A percentile compares a stretch with the other conserved stretches of the same genome.
Evolutionary conservation across 257 asterid genomes (phyloP).

Genomic region (Scutellaria barbata): DNA sequence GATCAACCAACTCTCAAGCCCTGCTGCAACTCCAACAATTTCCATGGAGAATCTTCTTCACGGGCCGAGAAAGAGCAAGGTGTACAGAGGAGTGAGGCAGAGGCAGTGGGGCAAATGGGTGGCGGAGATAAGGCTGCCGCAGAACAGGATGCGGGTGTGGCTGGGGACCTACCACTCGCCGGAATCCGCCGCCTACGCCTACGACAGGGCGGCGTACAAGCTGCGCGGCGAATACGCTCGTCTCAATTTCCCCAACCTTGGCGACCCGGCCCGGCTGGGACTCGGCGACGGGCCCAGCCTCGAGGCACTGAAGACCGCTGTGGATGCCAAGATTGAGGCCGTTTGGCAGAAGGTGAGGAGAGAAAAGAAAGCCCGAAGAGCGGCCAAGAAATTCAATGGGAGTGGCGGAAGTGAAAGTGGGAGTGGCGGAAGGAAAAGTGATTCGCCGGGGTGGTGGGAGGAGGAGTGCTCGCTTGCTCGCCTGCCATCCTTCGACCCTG

Average conservation of each 20-base stretch:
- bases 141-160: slow-evolving; percentile 54
- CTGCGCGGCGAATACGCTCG: slow-evolving; percentile 58
- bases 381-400: slow-evolving; percentile 38
- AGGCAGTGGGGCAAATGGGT: slow-evolving; percentile 68
- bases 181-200: slow-evolving; percentile 78
- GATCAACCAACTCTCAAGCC: slow-evolving; percentile 48
- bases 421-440: slow-evolving; percentile 23
- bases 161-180: slow-evolving; percentile 77
- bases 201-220: slow-evolving; percentile 60
- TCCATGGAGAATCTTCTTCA: not conserved
- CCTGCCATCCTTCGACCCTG: slow-evolving; percentile 78
- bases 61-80: slow-evolving; percentile 48
- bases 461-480: slow-evolving; percentile 62
- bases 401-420: slow-evolving; percentile 10
- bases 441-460: slow-evolving; percentile 3
- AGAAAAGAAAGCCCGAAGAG: slow-evolving; percentile 53
- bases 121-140: slow-evolving; percentile 55
- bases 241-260: slow-evolving; percentile 49
- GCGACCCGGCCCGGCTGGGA: slow-evolving; percentile 58
- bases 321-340: slow-evolving; percentile 74
- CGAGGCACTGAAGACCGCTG: slow-evolving; percentile 55
- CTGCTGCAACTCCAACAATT: slow-evolving; percentile 11
- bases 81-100: slow-evolving; percentile 62
- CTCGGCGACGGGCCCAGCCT: slow-evolving; percentile 50
- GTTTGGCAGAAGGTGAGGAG: slow-evolving; percentile 63